Evolutionary conservation across 2,329 filamentous ascomycete genomes (phyloP), one percentile per base, ranked within the genome.

Genomic region (Pseudogymnoascus sp.): DNA sequence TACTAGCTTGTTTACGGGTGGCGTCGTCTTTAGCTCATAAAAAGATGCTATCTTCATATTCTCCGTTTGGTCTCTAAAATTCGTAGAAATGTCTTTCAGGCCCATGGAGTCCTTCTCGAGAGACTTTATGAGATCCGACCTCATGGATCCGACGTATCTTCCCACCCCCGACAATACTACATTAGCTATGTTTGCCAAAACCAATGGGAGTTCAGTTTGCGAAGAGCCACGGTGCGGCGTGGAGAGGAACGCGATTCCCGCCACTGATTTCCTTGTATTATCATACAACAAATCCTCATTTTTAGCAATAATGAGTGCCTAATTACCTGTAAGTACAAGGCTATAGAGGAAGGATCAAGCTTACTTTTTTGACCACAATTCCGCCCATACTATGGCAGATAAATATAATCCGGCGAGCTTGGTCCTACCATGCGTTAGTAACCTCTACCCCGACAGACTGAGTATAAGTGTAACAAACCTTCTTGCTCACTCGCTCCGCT

Each of bases 21-120:
- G 14, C 28, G 59, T 61, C 3, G 42, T 62, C 43, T 18, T 14
- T 43, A 64, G 42, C 42, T 69, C 68, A 23, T 63, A 62, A 42
- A 67, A 69, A 1, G 66, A 64, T 25, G 43, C 63, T 40, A 69
- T 66, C n/a, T 64, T 63, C 7, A 68, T n/a, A 18, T 53, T 18
- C 7, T 6, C 21, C 2, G 42, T 46, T n/a, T 63, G 63, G 25
- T 67, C 21, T n/a, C 64, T 60, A 49, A 71, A 70, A n/a, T 65
- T 56, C n/a, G 34, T 59, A 0, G 67, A 65, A 3, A 65, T 67
- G 0, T 64, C 49, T 3, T 28, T 38, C n/a, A 70, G 40, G 0
- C 21, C 7, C 6, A 28, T 18, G 1, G 69, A 70, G 38, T 67
- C 49, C 21, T 25, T 59, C 2, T 37, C 5, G 0, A 69, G 60